These are phyloP conservation scores for Nigrospora osmanthi DNA, from an alignment of 2,329 filamentous ascomycete species.

Conservation along the genomic window DNA sequence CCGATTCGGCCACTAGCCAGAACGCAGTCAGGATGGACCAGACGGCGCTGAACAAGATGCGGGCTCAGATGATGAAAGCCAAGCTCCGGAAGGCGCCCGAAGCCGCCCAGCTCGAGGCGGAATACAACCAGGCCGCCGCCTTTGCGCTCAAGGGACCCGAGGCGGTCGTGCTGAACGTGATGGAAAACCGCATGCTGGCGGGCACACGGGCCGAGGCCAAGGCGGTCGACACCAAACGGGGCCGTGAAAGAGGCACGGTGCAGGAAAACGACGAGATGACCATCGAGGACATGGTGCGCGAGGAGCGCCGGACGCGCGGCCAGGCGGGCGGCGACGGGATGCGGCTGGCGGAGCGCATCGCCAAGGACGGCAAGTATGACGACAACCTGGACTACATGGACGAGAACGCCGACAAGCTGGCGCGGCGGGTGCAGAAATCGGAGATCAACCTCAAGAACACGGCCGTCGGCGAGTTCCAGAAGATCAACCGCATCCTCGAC, in stretches of 20 bases:
- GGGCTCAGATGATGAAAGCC: conserved; percentile 93
- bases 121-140: conserved; percentile 70
- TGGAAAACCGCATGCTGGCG: conserved; percentile 85
- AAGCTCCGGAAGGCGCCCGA: conserved; percentile 75
- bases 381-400: conserved; percentile 95
- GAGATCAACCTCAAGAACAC: conserved; percentile 81
- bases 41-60: conserved; percentile 78
- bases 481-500: conserved; percentile 79
- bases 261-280: conserved; percentile 93
- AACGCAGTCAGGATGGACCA: conserved; percentile 53
- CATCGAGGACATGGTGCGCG: conserved; percentile 93
- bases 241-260: conserved; percentile 75
- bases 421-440: conserved; percentile 78
- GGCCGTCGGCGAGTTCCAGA: conserved; percentile 83
- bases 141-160: conserved; percentile 51
- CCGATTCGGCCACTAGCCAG: conserved; percentile 40
- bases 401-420: conserved; percentile 87
- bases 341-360: conserved; percentile 83
- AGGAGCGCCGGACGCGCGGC: conserved; percentile 79
- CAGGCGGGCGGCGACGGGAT: conserved; percentile 72
- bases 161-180: conserved; percentile 74
- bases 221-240: conserved; percentile 69
- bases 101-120: conserved; percentile 66
- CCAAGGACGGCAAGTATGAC: conserved; percentile 85
- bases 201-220: conserved; percentile 68